These are phyloP conservation scores for Blastomyces silverae DNA, from an alignment of 2,329 filamentous ascomycete species.

Conservation along the genomic window DNA sequence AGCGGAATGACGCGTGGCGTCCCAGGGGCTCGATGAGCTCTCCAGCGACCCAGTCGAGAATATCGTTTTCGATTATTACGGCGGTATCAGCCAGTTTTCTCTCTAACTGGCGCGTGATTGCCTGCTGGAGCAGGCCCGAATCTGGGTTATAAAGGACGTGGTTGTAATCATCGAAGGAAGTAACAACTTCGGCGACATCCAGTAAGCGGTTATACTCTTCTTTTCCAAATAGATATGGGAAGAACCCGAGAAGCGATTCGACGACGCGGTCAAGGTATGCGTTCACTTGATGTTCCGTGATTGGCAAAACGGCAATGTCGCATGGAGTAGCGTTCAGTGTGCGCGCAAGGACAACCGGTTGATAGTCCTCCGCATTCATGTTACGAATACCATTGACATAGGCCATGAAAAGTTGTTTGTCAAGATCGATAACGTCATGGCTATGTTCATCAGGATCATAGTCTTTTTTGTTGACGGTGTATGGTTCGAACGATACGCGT, in stretches of 20 bases:
- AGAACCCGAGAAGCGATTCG: conserved; percentile 37
- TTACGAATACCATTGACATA: conserved; percentile 41
- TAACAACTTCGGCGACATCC: conserved; percentile 20
- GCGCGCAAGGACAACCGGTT: conserved; percentile 30
- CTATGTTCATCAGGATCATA: conserved; percentile 21
- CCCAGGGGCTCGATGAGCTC: conserved; percentile 22
- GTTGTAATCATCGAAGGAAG: conserved; percentile 18
- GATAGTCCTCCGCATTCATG: conserved; percentile 31
- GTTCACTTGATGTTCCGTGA: conserved; percentile 17
- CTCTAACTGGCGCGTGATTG: conserved; percentile 32
- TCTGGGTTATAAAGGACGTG: conserved; percentile 17
- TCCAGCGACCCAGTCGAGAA: conserved; percentile 38
- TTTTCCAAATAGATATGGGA: conserved; percentile 35
- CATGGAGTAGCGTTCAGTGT: conserved; percentile 16
- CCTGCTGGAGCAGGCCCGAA: conserved; percentile 28
- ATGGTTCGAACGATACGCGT: conserved; percentile 22
- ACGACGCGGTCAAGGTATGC: conserved; percentile 35
- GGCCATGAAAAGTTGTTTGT: conserved; percentile 36
- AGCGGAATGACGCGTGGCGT: conserved; percentile 13
- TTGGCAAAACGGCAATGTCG: conserved; percentile 10
- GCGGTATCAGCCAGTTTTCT: conserved; percentile 29
- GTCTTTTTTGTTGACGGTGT: conserved; percentile 21
- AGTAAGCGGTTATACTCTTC: conserved; percentile 35
- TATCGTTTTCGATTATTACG: conserved; percentile 32
- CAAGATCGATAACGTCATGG: conserved; percentile 35